Conservation (phyloP, 371 early-diverging fungal genomes). For the Lichtheimia hyalospora region DNA sequence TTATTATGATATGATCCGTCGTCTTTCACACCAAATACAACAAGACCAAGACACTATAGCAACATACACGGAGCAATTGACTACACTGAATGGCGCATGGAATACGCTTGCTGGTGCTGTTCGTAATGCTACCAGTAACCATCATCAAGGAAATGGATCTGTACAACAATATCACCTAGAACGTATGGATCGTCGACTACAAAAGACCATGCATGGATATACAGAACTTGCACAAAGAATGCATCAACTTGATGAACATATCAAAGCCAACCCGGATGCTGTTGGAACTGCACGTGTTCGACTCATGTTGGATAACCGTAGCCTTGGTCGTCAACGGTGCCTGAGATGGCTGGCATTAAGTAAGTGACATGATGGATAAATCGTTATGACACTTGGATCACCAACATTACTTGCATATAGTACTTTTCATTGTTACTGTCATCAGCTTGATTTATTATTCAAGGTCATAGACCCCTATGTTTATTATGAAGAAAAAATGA, state of each 20-base stretch:
- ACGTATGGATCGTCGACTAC: background rate
- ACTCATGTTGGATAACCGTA: background rate
- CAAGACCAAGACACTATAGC: background rate
- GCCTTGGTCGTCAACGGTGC: background rate
- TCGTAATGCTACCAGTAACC: too few relatives aligned
- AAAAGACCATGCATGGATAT: background rate
- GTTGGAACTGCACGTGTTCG: conserved; percentile 10
- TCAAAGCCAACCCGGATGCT: conserved; percentile 7
- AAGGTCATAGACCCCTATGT: background rate
- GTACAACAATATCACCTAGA: too few relatives aligned
- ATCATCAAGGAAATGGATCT: too few relatives aligned
- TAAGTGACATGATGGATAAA: background rate
- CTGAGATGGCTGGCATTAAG: background rate
- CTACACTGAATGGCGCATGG: background rate
- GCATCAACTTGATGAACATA: conserved; percentile 2
- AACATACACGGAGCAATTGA: conserved; percentile 1
- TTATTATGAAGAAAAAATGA: background rate
- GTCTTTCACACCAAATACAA: background rate
- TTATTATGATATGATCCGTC: background rate
- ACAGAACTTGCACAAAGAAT: background rate
- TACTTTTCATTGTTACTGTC: background rate
- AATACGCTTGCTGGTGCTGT: background rate
- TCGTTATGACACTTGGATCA: background rate
- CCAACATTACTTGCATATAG: background rate
- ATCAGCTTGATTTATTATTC: background rate